These are phyloP conservation scores for Gynandropsis gynandra DNA, from an alignment of 345 rosid genomes.

Conservation along the genomic window DNA sequence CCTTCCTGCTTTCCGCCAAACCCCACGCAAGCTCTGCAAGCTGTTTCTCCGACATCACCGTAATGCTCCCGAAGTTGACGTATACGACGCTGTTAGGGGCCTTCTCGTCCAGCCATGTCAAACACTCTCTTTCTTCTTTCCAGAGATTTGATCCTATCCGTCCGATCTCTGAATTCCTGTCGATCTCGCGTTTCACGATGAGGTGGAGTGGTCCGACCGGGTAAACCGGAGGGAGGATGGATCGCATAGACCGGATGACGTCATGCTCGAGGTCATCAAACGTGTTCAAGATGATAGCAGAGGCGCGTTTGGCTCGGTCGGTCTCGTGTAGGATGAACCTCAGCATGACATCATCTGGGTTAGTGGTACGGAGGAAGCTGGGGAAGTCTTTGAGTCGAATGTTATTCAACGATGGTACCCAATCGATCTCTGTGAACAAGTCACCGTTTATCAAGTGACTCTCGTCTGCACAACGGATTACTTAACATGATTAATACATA, in stretches of 20 bases:
- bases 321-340: conserved; percentile 6
- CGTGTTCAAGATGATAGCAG: conserved; percentile 47
- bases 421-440: conserved; percentile 36
- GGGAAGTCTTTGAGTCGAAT: conserved; percentile 42
- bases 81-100: conserved; percentile 41
- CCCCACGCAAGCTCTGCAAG: conserved; percentile 63
- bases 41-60: conserved; percentile 38
- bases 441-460: conserved; percentile 41
- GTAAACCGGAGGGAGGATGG: conserved; percentile 35
- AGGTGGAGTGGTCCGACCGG: conserved; percentile 46
- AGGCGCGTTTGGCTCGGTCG: conserved; percentile 29
- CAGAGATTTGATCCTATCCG: conserved; percentile 40
- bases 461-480: conserved; percentile 28
- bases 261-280: conserved; percentile 38
- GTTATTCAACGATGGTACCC: conserved; percentile 39
- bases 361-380: conserved; percentile 35
- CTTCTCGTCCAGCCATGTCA: conserved; percentile 44
- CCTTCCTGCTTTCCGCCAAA: conserved; percentile 41
- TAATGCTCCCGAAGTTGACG: conserved; percentile 60
- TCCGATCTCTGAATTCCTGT: conserved; percentile 15
- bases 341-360: conserved; percentile 27
- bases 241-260: conserved; percentile 23
- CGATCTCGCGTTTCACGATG: conserved; percentile 16
- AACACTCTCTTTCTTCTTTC: conserved; percentile 45
- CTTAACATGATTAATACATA: not conserved